Evolutionary conservation across 768 basidiomycete genomes (phyloP).

Genomic region (Mycena kentingensis): DNA sequence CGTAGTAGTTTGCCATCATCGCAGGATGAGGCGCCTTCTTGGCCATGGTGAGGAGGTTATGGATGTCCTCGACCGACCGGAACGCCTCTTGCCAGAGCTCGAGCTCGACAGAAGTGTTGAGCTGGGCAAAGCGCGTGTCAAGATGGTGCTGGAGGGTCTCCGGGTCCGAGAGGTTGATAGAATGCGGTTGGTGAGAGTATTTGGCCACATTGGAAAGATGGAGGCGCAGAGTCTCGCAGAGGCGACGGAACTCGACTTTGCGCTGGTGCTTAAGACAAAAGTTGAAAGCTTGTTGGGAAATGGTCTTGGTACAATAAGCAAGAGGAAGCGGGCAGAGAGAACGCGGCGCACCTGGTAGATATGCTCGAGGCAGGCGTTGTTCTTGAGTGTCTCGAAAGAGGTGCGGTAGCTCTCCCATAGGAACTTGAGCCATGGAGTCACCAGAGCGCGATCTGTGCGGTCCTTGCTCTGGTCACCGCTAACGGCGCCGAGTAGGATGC

Average conservation of each 20-base stretch:
- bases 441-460: constrained; percentile 89
- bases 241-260: constrained; percentile 94
- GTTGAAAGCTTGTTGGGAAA: constrained; percentile 95
- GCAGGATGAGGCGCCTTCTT: constrained; percentile 90
- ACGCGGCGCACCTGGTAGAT: constrained; percentile 84
- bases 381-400: constrained; percentile 92
- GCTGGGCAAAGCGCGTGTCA: constrained; percentile 94
- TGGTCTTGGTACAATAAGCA: constrained; percentile 60
- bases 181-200: constrained; percentile 89
- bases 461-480: constrained; percentile 90
- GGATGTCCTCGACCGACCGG: constrained; percentile 96
- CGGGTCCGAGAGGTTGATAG: constrained; percentile 93
- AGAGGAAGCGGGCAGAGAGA: neutral
- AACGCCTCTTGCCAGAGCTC: constrained; percentile 99
- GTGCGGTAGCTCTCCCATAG: constrained; percentile 99
- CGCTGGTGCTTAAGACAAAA: constrained; percentile 93
- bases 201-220: constrained; percentile 94
- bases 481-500: constrained; percentile 87
- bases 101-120: constrained; percentile 94
- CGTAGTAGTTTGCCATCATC: too few relatives aligned
- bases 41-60: constrained; percentile 89
- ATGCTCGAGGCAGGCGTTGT: constrained; percentile 86
- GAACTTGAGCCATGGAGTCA: constrained; percentile 97
- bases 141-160: constrained; percentile 95
- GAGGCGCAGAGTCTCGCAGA: constrained; percentile 93